Conservation (phyloP, 257 asterid species). For the Buddleja alternifolia region DNA sequence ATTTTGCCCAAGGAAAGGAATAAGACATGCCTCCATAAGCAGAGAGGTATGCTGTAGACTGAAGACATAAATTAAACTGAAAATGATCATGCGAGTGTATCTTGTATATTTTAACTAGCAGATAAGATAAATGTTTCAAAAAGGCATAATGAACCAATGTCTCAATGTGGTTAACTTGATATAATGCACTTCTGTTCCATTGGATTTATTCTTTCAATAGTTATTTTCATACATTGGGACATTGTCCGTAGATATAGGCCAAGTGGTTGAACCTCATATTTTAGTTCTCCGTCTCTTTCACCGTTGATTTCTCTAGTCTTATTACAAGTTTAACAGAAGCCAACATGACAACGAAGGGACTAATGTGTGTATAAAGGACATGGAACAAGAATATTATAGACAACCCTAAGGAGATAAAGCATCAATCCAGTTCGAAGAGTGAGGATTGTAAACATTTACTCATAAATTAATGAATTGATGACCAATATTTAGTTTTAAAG, state of each 20-base stretch:
- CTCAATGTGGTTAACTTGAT: background rate
- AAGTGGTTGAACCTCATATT: background rate
- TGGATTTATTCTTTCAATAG: background rate
- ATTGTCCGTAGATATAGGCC: conserved; percentile 3
- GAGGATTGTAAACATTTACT: background rate
- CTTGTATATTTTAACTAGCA: background rate
- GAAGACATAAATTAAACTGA: conserved; percentile 24
- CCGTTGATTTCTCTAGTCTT: background rate
- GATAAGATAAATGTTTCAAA: background rate
- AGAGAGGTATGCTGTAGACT: background rate
- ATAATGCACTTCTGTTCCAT: background rate
- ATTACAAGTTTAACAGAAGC: background rate
- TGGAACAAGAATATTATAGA: conserved; percentile 4
- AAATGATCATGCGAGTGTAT: background rate
- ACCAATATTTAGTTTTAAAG: background rate
- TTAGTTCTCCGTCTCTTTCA: background rate
- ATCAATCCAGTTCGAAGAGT: background rate
- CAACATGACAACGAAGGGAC: background rate
- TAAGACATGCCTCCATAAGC: conserved; percentile 21
- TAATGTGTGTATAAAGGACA: background rate
- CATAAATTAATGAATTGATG: background rate
- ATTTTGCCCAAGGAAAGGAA: conserved; percentile 11
- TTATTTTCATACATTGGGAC: background rate
- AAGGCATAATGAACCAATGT: conserved; percentile 2
- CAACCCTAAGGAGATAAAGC: conserved; percentile 6